Evolutionary conservation across 148 eudicot genomes (phyloP).

Genomic region (Chenopodium berlandieri): DNA sequence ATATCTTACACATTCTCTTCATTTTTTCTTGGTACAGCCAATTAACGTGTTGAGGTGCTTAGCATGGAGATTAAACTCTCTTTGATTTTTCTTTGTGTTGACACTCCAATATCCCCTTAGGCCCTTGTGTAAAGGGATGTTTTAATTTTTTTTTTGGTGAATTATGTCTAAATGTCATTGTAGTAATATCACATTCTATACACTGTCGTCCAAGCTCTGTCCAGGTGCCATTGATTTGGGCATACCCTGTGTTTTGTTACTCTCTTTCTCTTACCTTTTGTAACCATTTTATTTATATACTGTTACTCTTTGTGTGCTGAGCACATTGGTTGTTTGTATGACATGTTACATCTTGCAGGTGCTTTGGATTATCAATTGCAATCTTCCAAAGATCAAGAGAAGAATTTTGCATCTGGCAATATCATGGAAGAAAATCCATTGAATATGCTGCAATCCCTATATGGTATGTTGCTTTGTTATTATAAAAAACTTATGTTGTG

Average conservation of each 20-base stretch:
- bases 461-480: slow-evolving; percentile 43
- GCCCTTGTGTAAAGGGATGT: not conserved
- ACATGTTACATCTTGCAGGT: slow-evolving; percentile 11
- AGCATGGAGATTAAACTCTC: not conserved
- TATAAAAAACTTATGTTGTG: not conserved
- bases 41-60: not conserved
- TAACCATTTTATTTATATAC: not conserved
- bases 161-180: not conserved
- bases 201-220: not conserved
- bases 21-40: not conserved
- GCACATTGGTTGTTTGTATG: not conserved
- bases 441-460: slow-evolving; percentile 47
- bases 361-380: slow-evolving; percentile 10
- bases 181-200: not conserved
- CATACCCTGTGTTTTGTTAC: not conserved
- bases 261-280: not conserved
- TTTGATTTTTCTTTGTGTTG: not conserved
- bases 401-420: slow-evolving; percentile 28
- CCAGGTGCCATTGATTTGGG: not conserved
- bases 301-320: not conserved
- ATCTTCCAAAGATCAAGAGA: slow-evolving; percentile 29
- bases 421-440: slow-evolving; percentile 36
- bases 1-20: not conserved
- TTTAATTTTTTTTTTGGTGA: not conserved
- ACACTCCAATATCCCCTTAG: not conserved